Conservation (phyloP, 108 stramenopile species). For the Stephanodiscus triporus region DNA sequence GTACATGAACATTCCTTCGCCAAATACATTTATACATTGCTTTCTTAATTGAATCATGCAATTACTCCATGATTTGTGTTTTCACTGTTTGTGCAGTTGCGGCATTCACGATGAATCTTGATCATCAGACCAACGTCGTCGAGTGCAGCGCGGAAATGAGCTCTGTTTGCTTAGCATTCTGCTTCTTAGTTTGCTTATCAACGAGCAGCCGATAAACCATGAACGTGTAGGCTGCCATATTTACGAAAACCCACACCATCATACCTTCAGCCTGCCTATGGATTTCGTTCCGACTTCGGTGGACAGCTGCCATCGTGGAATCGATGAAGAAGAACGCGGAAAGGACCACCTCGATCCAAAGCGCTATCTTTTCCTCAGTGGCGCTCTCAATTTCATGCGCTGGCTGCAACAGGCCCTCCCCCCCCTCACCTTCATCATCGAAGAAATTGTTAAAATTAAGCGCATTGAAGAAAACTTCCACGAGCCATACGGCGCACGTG, state of each 20-base stretch:
- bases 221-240: slow-evolving; percentile 15
- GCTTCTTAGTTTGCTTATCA: not conserved
- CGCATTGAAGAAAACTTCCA: slow-evolving; percentile 27
- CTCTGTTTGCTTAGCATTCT: slow-evolving; percentile 1
- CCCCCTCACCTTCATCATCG: slow-evolving; percentile 5
- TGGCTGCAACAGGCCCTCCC: slow-evolving; percentile 8
- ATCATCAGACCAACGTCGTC: not conserved
- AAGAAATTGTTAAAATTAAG: slow-evolving; percentile 16
- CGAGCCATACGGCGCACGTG: slow-evolving; percentile 16
- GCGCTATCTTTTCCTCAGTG: slow-evolving; percentile 3
- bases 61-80: no score
- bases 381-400: not conserved
- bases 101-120: not conserved
- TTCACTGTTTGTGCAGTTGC: no score
- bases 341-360: slow-evolving; percentile 27
- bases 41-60: not conserved
- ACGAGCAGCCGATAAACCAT: slow-evolving; percentile 19
- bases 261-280: slow-evolving; percentile 19
- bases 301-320: not conserved
- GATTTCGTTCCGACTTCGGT: slow-evolving; percentile 18
- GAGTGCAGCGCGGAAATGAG: not conserved
- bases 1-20: not conserved
- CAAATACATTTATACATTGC: not conserved
- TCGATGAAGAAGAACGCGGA: slow-evolving; percentile 27
- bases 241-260: slow-evolving; percentile 12